These are phyloP conservation scores for Arabidopsis suecica DNA, from an alignment of 345 rosid genomes.

Conservation along the genomic window DNA sequence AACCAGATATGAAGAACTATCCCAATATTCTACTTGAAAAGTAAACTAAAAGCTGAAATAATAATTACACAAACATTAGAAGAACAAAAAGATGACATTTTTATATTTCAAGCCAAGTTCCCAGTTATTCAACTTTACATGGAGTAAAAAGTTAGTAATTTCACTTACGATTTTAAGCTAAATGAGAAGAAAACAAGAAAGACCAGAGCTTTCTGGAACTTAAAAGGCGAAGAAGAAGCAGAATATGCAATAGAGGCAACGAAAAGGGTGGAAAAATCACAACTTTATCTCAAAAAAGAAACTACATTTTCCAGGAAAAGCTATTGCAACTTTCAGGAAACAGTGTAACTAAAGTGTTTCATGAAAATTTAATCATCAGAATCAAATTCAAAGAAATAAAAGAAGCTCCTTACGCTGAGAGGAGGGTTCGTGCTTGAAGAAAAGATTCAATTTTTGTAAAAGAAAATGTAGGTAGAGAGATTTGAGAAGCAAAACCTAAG, in stretches of 20 bases:
- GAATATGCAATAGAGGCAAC: conserved; percentile 8
- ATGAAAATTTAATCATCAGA: not conserved
- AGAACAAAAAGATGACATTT: not conserved
- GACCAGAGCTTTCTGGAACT: conserved; percentile 24
- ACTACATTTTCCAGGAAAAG: conserved; percentile 39
- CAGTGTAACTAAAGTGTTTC: not conserved
- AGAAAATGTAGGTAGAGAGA: conserved; percentile 32
- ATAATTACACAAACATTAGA: conserved; percentile 8
- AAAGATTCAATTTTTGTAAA: conserved; percentile 9
- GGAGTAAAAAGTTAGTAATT: not conserved
- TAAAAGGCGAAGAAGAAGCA: not conserved
- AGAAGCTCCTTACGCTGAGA: conserved; percentile 34
- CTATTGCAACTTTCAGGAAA: conserved; percentile 31
- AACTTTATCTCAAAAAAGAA: conserved; percentile 17
- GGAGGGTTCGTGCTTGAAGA: conserved; percentile 22
- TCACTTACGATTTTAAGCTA: not conserved
- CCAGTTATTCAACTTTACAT: not conserved
- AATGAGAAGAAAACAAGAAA: conserved; percentile 1
- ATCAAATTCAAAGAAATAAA: conserved; percentile 11
- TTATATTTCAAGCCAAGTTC: conserved; percentile 15
- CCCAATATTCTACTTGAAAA: conserved; percentile 21
- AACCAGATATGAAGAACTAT: conserved; percentile 23
- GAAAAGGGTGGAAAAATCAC: conserved; percentile 19
- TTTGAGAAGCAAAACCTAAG: conserved; percentile 36
- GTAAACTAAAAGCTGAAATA: not conserved